Percentiles rank a stretch among this genome's conserved stretches.
These are phyloP conservation scores for Suhomyces sp. DNA, from an alignment of 805 yeast species.

Conservation along the genomic window DNA sequence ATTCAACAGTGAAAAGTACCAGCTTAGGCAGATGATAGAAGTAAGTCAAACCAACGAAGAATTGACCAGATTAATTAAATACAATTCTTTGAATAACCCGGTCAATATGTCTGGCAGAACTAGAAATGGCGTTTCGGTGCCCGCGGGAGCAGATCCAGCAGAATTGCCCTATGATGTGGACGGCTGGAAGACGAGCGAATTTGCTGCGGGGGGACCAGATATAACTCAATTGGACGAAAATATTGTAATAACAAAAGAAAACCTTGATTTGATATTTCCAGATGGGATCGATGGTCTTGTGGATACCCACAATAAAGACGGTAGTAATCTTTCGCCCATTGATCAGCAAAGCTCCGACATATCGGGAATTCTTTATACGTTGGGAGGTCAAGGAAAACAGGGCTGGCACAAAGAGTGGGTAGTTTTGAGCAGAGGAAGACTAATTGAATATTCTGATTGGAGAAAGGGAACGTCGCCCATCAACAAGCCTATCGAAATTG, in stretches of 20 bases:
- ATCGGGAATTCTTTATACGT: conserved; percentile 53
- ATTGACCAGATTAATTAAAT: conserved; percentile 29
- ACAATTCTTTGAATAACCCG: conserved; percentile 21
- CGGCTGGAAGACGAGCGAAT: not conserved
- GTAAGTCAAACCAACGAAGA: conserved; percentile 40
- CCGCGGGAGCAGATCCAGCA: not conserved
- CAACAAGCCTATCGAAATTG: conserved; percentile 65
- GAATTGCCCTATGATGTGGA: not conserved
- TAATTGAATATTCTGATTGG: conserved; percentile 79
- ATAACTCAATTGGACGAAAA: conserved; percentile 5
- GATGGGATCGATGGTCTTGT: conserved; percentile 1
- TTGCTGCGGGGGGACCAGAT: not conserved
- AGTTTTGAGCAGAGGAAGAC: conserved; percentile 61
- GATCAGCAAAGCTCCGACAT: conserved; percentile 25
- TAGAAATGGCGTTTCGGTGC: not conserved
- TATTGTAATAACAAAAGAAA: conserved; percentile 20
- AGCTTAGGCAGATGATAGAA: conserved; percentile 40
- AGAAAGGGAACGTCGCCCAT: conserved; percentile 61
- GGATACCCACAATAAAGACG: not conserved
- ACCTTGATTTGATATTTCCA: conserved; percentile 30
- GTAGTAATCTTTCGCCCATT: not conserved
- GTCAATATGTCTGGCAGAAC: not conserved
- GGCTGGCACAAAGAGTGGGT: conserved; percentile 94
- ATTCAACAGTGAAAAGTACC: conserved; percentile 41
- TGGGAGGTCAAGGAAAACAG: conserved; percentile 58